Conservation (phyloP, 768 basidiomycete genomes). For the Russula lepida region DNA sequence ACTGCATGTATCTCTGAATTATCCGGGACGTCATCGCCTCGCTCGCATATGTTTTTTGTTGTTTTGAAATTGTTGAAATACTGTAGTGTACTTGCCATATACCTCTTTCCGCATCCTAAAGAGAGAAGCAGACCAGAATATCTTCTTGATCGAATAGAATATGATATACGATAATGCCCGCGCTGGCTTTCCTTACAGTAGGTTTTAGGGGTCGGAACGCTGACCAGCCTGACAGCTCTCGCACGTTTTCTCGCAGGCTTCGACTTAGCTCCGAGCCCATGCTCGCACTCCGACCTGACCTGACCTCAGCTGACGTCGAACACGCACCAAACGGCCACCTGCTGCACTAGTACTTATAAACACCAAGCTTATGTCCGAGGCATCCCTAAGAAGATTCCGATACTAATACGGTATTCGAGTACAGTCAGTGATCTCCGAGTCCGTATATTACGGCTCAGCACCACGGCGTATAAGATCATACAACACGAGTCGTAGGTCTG, state of each 20-base stretch:
- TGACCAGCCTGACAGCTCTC: background rate
- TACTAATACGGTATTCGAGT: background rate
- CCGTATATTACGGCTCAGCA: background rate
- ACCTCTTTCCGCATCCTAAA: conserved; percentile 15
- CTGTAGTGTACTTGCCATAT: conserved; percentile 12
- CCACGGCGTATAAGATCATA: background rate
- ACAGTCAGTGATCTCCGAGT: background rate
- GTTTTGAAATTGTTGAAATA: conserved; percentile 1
- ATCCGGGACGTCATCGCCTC: conserved; percentile 2
- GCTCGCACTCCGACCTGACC: background rate
- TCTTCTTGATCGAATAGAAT: too few relatives aligned
- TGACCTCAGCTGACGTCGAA: background rate
- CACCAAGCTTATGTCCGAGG: background rate
- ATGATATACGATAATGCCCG: background rate
- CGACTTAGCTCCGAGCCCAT: background rate
- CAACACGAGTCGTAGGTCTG: too few relatives aligned
- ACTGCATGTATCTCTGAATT: conserved; percentile 7
- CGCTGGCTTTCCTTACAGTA: background rate
- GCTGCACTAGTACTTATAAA: background rate
- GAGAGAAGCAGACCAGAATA: conserved; percentile 23
- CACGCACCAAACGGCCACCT: background rate
- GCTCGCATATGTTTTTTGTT: conserved; percentile 3
- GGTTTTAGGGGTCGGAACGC: background rate
- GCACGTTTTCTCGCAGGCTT: background rate
- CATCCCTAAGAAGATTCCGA: too few relatives aligned